phyloP scores from a whole-genome alignment of 2,329 filamentous ascomycete species.

The Chaetomium sp. region DNA sequence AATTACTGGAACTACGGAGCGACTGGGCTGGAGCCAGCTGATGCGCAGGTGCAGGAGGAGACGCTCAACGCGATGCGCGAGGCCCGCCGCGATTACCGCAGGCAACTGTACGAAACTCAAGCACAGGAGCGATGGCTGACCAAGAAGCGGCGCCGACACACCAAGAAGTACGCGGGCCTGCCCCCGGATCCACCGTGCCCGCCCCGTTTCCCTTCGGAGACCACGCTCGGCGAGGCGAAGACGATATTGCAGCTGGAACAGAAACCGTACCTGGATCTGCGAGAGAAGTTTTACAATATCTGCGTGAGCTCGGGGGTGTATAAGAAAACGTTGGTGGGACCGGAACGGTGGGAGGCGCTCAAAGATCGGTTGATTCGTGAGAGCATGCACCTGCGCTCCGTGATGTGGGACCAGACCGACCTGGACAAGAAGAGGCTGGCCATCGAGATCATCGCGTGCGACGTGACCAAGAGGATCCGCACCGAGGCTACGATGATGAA shows the following conservation, averaged over 20 bases:
- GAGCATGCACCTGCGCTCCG: constrained; percentile 54
- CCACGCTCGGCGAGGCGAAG: constrained; percentile 73
- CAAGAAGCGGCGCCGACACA: constrained; percentile 61
- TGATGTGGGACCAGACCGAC: constrained; percentile 55
- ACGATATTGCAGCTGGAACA: constrained; percentile 59
- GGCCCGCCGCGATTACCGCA: constrained; percentile 47
- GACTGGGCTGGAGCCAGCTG: neutral
- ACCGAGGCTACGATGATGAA: constrained; percentile 59
- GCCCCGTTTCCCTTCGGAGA: constrained; percentile 74
- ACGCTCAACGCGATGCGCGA: constrained; percentile 24
- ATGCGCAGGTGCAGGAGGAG: constrained; percentile 21
- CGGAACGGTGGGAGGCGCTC: constrained; percentile 64
- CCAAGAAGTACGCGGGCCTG: constrained; percentile 60
- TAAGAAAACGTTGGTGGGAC: constrained; percentile 70
- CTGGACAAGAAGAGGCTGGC: constrained; percentile 59
- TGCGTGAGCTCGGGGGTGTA: constrained; percentile 60
- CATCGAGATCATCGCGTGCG: constrained; percentile 71
- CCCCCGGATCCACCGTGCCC: constrained; percentile 62
- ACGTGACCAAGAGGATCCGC: constrained; percentile 75
- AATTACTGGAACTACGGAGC: constrained; percentile 7
- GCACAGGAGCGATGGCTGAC: constrained; percentile 56
- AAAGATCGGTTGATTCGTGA: constrained; percentile 62
- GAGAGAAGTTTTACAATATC: constrained; percentile 62
- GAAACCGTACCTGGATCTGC: constrained; percentile 55
- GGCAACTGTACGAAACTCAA: constrained; percentile 49